Evolutionary conservation across 768 basidiomycete species (phyloP), one percentile per base, ranked within the genome.

Genomic region (Podaxis rugospora): DNA sequence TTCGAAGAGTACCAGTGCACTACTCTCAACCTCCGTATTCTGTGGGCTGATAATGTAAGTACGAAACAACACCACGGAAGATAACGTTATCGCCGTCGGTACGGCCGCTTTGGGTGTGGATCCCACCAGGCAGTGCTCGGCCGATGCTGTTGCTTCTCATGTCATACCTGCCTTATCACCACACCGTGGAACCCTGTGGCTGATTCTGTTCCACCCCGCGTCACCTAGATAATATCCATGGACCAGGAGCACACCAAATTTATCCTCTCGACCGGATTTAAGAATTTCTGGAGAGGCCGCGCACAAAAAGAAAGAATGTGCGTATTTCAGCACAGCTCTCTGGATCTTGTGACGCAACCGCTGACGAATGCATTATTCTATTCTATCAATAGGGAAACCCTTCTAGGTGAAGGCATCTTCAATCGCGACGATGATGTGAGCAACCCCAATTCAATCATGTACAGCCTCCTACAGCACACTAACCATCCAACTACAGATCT

Each of bases 391-490:
- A 82, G 81, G 81, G 78, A 82, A 63, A 76, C 76, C 9, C 86
- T 89, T 68, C 76, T 91, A n/a, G 90, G 90, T 3, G 76, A 82
- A 63, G 88, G 89, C 1, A 90, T 92, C 40, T 92, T 92, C 71
- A 90, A 90, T 64, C 80, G 88, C 14, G 89, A 90, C 69, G 89
- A 87, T 65, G 83, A 86, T 72, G 85, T 84, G 68, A 72, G 76
- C 63, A 50, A 32, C 40, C 55, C 35, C 47, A 16, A 14, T 42
- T 21, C 53, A 27, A 6, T 62, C 39, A 62, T 55, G 4, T 18
- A 16, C 62, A 50, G 36, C 56, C 54, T 59, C 47, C 28, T 46
- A 27, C n/a, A 51, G 16, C 23, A 27, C 25, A 56, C 51, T 56
- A 28, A 46, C 25, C 44, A 54, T n/a, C 40, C 54, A 51, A 21